Evolutionary conservation across 2,329 filamentous ascomycete species (phyloP).

Genomic region (Colletotrichum karsti): DNA sequence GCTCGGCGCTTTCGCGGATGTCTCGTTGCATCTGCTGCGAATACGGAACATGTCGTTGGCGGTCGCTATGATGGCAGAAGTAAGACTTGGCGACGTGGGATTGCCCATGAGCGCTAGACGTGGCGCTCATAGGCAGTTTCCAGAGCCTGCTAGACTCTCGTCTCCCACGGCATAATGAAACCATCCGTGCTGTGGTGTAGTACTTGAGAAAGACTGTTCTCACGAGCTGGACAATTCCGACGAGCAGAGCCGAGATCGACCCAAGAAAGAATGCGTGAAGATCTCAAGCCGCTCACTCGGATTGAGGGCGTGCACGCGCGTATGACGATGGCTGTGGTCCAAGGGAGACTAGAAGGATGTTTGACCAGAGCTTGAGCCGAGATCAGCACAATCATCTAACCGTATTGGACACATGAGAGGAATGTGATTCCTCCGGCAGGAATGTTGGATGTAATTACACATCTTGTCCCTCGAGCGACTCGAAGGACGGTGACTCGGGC

Average conservation of each 20-base stretch:
- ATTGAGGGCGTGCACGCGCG: background rate
- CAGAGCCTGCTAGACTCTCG: background rate
- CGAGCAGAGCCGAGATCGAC: background rate
- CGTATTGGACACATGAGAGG: background rate
- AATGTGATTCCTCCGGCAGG: background rate
- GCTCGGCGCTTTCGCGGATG: background rate
- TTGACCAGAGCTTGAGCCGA: too few species aligned
- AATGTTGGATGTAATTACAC: conserved; percentile 15
- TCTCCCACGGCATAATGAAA: background rate
- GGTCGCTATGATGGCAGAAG: background rate
- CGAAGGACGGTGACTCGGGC: too few species aligned
- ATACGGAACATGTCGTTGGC: background rate
- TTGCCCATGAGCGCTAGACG: background rate
- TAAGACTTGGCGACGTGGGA: background rate
- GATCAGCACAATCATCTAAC: too few species aligned
- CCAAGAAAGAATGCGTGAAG: background rate
- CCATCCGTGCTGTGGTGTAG: too few species aligned
- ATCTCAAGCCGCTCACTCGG: background rate
- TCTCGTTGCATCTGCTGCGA: background rate
- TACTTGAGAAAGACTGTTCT: too few species aligned
- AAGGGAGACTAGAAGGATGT: background rate
- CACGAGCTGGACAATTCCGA: background rate
- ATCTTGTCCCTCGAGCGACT: background rate
- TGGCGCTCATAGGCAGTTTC: conserved; percentile 4
- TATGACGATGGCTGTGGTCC: background rate